These are phyloP conservation scores for Candida neerlandica DNA, from an alignment of 1,139 yeast genomes.

Conservation along the genomic window DNA sequence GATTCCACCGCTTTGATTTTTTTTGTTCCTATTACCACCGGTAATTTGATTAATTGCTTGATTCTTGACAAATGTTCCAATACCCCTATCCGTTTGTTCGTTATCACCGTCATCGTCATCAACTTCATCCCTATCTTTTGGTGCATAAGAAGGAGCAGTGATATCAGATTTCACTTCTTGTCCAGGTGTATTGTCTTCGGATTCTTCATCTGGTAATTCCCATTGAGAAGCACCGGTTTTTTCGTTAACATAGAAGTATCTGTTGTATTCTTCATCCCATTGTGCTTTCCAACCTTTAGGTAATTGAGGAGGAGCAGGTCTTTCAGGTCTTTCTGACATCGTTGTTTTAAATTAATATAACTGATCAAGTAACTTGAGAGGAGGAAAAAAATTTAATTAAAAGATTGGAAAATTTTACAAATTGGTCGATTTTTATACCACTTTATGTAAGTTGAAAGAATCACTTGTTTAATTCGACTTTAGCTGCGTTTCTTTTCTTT, in stretches of 20 bases:
- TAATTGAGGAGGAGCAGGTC: constrained; percentile 16
- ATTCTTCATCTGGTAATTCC: constrained; percentile 18
- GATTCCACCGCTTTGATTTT: constrained; percentile 14
- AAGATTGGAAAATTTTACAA: not conserved
- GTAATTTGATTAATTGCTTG: constrained; percentile 13
- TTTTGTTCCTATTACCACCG: constrained; percentile 2
- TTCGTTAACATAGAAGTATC: constrained; percentile 26
- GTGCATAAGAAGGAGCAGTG: constrained; percentile 1
- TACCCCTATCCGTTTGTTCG: constrained; percentile 16
- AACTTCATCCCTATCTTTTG: not conserved
- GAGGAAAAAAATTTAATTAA: too few species aligned
- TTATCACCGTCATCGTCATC: constrained; percentile 2
- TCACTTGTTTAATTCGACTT: too few species aligned
- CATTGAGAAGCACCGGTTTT: constrained; percentile 27
- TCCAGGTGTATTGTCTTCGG: not conserved
- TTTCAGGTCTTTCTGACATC: constrained; percentile 10
- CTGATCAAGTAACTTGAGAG: too few species aligned
- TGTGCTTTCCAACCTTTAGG: constrained; percentile 34
- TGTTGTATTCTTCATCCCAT: constrained; percentile 30
- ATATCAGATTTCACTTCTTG: not conserved
- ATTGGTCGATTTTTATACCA: too few species aligned
- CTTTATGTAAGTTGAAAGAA: too few species aligned
- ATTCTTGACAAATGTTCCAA: constrained; percentile 16
- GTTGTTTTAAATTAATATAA: not conserved
- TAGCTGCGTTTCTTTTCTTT: too few species aligned